A percentile compares a stretch with the other conserved stretches of the same genome.
These are phyloP conservation scores for Stagonosporopsis tanaceti DNA, from an alignment of 2,329 filamentous ascomycete genomes.

Conservation along the genomic window DNA sequence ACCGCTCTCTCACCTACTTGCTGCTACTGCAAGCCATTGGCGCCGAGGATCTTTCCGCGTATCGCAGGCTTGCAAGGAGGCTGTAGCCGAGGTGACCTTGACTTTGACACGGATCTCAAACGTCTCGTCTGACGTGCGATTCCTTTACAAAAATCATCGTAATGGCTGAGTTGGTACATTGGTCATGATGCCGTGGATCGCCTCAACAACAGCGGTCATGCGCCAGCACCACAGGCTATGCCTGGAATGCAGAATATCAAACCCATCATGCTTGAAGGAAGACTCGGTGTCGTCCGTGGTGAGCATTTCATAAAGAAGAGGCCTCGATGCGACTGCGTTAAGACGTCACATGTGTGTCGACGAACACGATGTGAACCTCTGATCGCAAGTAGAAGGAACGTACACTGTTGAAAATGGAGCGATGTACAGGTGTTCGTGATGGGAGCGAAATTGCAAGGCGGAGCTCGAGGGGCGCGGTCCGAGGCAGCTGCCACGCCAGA, in stretches of 20 bases:
- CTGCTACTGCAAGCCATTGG: background rate
- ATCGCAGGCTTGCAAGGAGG: background rate
- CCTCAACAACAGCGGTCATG: background rate
- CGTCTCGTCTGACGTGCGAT: background rate
- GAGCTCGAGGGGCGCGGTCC: background rate
- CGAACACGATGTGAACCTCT: background rate
- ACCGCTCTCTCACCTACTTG: slow-evolving; percentile 12
- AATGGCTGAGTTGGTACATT: background rate
- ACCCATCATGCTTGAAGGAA: too few species aligned
- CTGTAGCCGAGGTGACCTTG: background rate
- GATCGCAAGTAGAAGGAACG: background rate
- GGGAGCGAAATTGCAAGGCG: background rate
- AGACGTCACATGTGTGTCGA: too few species aligned
- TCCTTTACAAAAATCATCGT: background rate
- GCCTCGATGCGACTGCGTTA: too few species aligned
- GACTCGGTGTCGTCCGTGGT: too few species aligned
- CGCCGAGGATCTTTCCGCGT: too few species aligned
- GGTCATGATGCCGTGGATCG: background rate
- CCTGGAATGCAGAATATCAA: too few species aligned
- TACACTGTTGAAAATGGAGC: background rate
- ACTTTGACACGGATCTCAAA: background rate
- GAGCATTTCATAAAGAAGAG: too few species aligned
- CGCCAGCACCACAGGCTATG: too few species aligned
- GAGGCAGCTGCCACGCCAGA: background rate
- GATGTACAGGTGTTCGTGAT: background rate